A percentile compares a stretch with the other conserved stretches of the same genome.
phyloP scores from a whole-genome alignment of 108 stramenopile species.

The Cyclotella kingstonii region DNA sequence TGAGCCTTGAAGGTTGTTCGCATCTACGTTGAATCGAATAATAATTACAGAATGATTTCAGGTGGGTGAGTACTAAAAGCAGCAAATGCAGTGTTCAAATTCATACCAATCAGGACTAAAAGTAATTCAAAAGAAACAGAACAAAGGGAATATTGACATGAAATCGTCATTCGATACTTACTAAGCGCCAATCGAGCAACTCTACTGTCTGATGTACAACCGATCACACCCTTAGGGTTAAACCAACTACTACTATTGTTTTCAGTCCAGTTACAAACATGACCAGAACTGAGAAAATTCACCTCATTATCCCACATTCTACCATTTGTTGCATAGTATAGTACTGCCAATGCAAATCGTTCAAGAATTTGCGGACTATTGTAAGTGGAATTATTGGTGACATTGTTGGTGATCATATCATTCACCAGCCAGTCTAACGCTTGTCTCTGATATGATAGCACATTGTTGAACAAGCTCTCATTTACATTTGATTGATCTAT shows the following conservation, averaged over 20 bases:
- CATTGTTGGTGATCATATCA: too few species aligned
- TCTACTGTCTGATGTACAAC: background rate
- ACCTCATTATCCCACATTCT: background rate
- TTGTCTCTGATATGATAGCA: background rate
- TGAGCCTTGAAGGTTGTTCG: slow-evolving; percentile 50
- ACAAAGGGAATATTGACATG: background rate
- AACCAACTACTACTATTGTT: background rate
- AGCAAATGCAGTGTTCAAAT: too few species aligned
- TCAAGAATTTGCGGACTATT: background rate
- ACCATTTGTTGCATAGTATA: slow-evolving; percentile 13
- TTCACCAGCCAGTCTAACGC: slow-evolving; percentile 10
- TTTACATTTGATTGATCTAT: background rate
- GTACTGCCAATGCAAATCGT: slow-evolving; percentile 6
- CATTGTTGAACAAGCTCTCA: background rate
- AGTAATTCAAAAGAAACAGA: too few species aligned
- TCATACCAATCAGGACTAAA: background rate
- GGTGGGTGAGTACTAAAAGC: too few species aligned
- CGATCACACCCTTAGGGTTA: background rate
- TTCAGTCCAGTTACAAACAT: slow-evolving; percentile 23
- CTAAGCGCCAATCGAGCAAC: background rate
- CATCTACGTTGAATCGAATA: slow-evolving; percentile 8
- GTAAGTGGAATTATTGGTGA: background rate
- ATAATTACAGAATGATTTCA: too few species aligned
- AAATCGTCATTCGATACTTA: background rate
- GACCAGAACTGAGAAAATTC: background rate